phyloP scores from a whole-genome alignment of 192 early-diverging fungal genomes.

The Dissophora ornata region DNA sequence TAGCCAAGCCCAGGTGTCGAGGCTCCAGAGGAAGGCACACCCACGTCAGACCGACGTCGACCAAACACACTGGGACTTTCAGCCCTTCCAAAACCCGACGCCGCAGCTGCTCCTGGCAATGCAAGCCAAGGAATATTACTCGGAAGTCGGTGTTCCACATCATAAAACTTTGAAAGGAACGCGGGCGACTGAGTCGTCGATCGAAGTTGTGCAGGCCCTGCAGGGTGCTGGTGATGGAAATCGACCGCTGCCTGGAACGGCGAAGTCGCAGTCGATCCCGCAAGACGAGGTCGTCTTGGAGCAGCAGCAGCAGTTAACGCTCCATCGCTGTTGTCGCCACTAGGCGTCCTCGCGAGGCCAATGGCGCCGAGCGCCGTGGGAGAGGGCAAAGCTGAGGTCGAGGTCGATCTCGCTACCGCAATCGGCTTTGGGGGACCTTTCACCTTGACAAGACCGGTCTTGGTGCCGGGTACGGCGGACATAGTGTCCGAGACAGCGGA shows the following conservation, averaged over 20 bases:
- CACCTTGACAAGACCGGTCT: slow-evolving; percentile 1
- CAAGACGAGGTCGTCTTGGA: background rate
- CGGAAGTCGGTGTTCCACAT: slow-evolving; percentile 8
- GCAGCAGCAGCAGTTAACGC: background rate
- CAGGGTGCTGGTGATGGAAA: slow-evolving; percentile 2
- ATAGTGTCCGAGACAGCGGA: background rate
- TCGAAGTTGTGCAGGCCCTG: slow-evolving; percentile 23
- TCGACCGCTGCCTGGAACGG: slow-evolving; percentile 16
- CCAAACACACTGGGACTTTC: slow-evolving; percentile 27
- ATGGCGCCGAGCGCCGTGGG: background rate
- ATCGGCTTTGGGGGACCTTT: background rate
- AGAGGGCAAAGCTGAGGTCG: slow-evolving; percentile 25
- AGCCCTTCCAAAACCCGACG: background rate
- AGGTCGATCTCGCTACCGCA: slow-evolving; percentile 15
- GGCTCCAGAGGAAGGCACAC: slow-evolving; percentile 3
- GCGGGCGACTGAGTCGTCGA: slow-evolving; percentile 32
- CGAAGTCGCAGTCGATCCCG: slow-evolving; percentile 18
- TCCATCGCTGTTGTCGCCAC: no score
- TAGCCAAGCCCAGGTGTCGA: slow-evolving; percentile 5
- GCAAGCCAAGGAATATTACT: slow-evolving; percentile 26
- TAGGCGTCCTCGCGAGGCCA: no score
- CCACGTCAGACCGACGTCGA: slow-evolving; percentile 25
- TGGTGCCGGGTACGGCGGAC: background rate
- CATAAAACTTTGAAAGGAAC: slow-evolving; percentile 37
- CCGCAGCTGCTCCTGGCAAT: slow-evolving; percentile 23